Conservation (phyloP, 192 early-diverging fungal genomes). For the Linnemannia zychae region DNA sequence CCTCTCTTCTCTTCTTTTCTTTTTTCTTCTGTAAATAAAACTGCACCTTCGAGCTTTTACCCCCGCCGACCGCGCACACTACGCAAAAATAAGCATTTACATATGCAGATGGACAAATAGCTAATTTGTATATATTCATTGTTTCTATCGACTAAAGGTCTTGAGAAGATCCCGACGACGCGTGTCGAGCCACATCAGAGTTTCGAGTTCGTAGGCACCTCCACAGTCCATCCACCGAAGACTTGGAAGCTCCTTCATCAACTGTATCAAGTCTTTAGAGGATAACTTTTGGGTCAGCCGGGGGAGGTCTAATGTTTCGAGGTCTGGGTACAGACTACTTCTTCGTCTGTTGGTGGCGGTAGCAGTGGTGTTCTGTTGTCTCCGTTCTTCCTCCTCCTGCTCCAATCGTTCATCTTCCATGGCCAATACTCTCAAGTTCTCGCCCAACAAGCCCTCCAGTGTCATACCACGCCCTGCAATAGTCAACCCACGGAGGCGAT, state of each 20-base stretch:
- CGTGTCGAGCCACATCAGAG: conserved; percentile 9
- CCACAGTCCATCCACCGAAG: conserved; percentile 11
- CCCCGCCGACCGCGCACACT: too few relatives aligned
- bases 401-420: background rate
- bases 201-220: conserved; percentile 2
- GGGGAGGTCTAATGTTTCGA: background rate
- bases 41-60: background rate
- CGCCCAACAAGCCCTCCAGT: background rate
- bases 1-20: background rate
- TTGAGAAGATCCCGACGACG: background rate
- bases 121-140: too few relatives aligned
- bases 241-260: background rate
- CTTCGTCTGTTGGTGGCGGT: background rate
- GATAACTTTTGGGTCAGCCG: background rate
- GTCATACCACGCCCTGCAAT: background rate
- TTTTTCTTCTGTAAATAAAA: background rate
- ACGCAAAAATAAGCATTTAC: too few relatives aligned
- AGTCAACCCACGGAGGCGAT: background rate
- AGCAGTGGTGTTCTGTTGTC: background rate
- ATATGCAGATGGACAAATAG: too few relatives aligned
- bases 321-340: background rate
- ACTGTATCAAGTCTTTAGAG: background rate
- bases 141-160: too few relatives aligned
- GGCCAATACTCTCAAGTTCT: background rate
- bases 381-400: background rate